phyloP scores from a whole-genome alignment of 202 grass and related monocot species.

The Panicum hallii region DNA sequence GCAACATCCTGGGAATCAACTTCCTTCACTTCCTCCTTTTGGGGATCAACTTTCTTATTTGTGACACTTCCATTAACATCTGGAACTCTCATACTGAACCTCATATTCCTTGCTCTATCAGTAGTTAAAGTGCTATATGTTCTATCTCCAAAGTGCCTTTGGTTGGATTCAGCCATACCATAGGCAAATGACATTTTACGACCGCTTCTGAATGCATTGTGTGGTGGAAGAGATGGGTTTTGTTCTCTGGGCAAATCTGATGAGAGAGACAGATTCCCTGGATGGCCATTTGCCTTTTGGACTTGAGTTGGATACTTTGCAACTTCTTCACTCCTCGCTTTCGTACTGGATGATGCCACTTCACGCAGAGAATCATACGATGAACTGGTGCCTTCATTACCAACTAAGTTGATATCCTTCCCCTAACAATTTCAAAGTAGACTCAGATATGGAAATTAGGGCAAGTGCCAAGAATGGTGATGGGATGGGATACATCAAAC shows the following conservation, averaged over 20 bases:
- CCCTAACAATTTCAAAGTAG: slow-evolving; percentile 46
- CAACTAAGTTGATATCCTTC: slow-evolving; percentile 45
- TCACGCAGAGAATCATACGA: slow-evolving; percentile 41
- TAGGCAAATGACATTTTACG: slow-evolving; percentile 81
- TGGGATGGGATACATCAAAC: slow-evolving; percentile 9
- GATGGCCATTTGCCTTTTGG: slow-evolving; percentile 46
- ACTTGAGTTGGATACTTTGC: slow-evolving; percentile 53
- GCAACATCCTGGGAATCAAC: slow-evolving; percentile 71
- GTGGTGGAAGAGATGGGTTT: slow-evolving; percentile 52
- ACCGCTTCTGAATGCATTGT: slow-evolving; percentile 58
- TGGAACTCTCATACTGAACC: slow-evolving; percentile 63
- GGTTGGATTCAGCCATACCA: slow-evolving; percentile 56
- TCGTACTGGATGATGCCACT: slow-evolving; percentile 46
- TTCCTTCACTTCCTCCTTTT: slow-evolving; percentile 84
- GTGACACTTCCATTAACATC: slow-evolving; percentile 55
- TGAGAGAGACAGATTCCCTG: slow-evolving; percentile 37
- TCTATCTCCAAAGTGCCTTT: slow-evolving; percentile 66
- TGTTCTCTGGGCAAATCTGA: slow-evolving; percentile 54
- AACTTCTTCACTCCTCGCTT: slow-evolving; percentile 46
- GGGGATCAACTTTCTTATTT: slow-evolving; percentile 49
- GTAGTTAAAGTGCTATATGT: slow-evolving; percentile 76
- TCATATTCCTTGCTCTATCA: slow-evolving; percentile 75
- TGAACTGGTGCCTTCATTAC: slow-evolving; percentile 48
- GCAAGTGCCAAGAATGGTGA: neutral
- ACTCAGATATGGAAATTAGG: slow-evolving; percentile 36